These are phyloP conservation scores for Macrolepiota albuminosa DNA, from an alignment of 768 basidiomycete species.

Conservation along the genomic window DNA sequence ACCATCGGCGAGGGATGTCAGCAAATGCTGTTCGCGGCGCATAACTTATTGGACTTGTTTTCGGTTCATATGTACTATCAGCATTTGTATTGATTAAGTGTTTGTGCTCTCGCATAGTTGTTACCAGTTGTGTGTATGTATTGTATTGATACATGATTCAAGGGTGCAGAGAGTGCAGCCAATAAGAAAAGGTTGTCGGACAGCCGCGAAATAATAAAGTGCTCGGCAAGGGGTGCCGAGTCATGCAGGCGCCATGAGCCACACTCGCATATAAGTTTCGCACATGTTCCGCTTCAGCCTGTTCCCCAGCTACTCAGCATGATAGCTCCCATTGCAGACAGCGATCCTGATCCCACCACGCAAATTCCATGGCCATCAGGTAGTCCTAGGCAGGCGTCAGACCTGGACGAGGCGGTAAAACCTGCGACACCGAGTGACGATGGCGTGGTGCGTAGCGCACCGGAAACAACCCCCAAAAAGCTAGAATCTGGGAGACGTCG, in stretches of 20 bases:
- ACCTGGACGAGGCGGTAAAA: constrained; percentile 2
- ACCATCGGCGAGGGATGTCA: constrained; percentile 51
- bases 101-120: constrained; percentile 8
- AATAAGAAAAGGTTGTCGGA: constrained; percentile 6
- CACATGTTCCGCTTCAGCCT: constrained; percentile 19
- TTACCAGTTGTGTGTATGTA: constrained; percentile 17
- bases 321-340: constrained; percentile 59
- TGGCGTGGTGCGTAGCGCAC: constrained; percentile 7
- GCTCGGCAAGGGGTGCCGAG: constrained; percentile 17
- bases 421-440: constrained; percentile 10
- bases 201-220: constrained; percentile 5
- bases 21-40: constrained; percentile 45
- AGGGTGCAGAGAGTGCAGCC: neutral
- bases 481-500: constrained; percentile 28
- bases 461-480: constrained; percentile 16
- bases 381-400: constrained; percentile 21
- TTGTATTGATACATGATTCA: constrained; percentile 7
- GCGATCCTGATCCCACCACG: constrained; percentile 67
- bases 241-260: constrained; percentile 10
- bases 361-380: constrained; percentile 74
- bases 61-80: constrained; percentile 18
- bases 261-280: constrained; percentile 8
- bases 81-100: constrained; percentile 16
- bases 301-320: constrained; percentile 29
- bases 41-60: constrained; percentile 26